These are phyloP conservation scores for Spiraea crenata DNA, from an alignment of 331 rosid genomes.

Conservation along the genomic window DNA sequence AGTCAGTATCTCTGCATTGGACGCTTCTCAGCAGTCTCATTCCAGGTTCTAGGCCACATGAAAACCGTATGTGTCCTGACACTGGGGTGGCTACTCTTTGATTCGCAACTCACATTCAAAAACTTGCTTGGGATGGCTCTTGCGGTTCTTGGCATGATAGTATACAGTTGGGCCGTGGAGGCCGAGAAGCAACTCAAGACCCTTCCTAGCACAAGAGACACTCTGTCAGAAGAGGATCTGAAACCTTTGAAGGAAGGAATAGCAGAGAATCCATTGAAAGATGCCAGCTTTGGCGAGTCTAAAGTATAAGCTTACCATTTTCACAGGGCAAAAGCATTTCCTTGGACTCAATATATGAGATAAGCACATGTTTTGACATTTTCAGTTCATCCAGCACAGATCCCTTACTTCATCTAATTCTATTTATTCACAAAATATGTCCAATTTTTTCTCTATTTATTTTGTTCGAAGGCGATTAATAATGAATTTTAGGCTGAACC, in stretches of 20 bases:
- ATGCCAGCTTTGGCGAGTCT: conserved; percentile 21
- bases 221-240: conserved; percentile 32
- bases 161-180: conserved; percentile 53
- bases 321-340: background rate
- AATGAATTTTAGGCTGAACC: conserved; percentile 18
- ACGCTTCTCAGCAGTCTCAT: conserved; percentile 52
- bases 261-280: conserved; percentile 23
- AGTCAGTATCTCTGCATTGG: conserved; percentile 59
- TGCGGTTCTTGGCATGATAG: conserved; percentile 44
- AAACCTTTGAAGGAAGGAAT: conserved; percentile 33
- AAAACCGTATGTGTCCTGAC: conserved; percentile 45
- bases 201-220: conserved; percentile 11
- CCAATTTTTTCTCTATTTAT: background rate
- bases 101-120: conserved; percentile 37
- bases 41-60: conserved; percentile 58
- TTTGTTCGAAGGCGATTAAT: conserved; percentile 8
- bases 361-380: background rate
- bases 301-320: conserved; percentile 14
- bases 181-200: conserved; percentile 36
- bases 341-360: background rate
- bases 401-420: conserved; percentile 17
- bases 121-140: conserved; percentile 47
- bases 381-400: conserved; percentile 1
- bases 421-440: conserved; percentile 16
- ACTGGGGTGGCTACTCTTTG: conserved; percentile 55